These are phyloP conservation scores for Neohortaea acidophila DNA, from an alignment of 495 filamentous ascomycete species.

Conservation along the genomic window DNA sequence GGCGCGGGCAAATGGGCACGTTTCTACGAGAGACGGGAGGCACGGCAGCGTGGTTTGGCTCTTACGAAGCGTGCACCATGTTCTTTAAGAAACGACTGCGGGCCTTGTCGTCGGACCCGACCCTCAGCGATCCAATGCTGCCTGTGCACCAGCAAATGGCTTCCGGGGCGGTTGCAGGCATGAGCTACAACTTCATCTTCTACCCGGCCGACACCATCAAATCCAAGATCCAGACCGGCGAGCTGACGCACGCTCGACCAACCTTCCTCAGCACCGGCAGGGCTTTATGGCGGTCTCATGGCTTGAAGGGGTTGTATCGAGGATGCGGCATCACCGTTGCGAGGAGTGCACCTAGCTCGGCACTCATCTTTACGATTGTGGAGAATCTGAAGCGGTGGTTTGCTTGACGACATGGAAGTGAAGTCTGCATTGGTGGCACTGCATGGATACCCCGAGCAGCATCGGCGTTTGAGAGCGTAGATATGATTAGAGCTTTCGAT, in stretches of 20 bases:
- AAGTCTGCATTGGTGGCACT: too few relatives aligned
- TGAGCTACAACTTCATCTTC: conserved; percentile 91
- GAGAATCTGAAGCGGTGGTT: conserved; percentile 32
- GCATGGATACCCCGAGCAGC: too few relatives aligned
- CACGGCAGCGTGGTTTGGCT: conserved; percentile 87
- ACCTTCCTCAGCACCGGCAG: conserved; percentile 56
- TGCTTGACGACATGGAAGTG: too few relatives aligned
- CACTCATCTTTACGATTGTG: conserved; percentile 89
- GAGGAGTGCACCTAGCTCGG: conserved; percentile 81
- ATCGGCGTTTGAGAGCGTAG: not conserved
- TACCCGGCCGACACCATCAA: conserved; percentile 97
- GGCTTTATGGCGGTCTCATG: conserved; percentile 64
- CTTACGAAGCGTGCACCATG: conserved; percentile 64
- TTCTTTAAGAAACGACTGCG: conserved; percentile 33
- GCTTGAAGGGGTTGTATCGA: conserved; percentile 71
- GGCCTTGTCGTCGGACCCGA: not conserved
- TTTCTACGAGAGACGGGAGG: conserved; percentile 89
- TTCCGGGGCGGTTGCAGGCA: conserved; percentile 79
- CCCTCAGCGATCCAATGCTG: conserved; percentile 21
- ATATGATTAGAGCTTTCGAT: not conserved
- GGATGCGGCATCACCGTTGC: conserved; percentile 89
- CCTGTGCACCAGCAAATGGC: conserved; percentile 63
- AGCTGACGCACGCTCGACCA: conserved; percentile 37
- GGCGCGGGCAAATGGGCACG: conserved; percentile 87
- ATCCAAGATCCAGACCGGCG: conserved; percentile 83